Evolutionary conservation across 305 asterid genomes (phyloP), one percentile per base, ranked within the genome.

Genomic region (Fraxinus sp.): DNA sequence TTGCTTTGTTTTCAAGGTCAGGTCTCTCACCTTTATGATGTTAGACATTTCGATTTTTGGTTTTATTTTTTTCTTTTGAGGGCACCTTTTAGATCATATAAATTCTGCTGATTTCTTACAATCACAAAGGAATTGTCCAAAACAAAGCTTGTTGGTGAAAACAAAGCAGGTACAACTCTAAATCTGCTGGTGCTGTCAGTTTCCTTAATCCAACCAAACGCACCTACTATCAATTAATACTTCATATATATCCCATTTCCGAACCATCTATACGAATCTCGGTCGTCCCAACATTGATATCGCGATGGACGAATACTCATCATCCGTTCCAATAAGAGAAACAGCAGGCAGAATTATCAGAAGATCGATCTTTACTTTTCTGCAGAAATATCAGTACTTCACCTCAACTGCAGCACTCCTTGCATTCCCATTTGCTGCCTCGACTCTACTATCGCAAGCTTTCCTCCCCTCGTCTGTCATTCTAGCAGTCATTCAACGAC

Each of bases 361-460:
- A 85, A 88, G 84, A 82, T 91, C 98, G 72, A 84, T 95, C 86
- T 91, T 89, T 74, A 83, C 88, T 35, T 89, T 95, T 87, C 90
- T 95, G 52, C 88, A 92, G 32, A 88, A 89, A 85, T 92, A 87
- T 79, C 94, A 92, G 11, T 85, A 81, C 84, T 86, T 91, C 91
- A 91, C 96, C 84, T 86, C 93, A 0, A 85, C 84, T 72, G 92
- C 97, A 9, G 79, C 93, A 35, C 79, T 92, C 36, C 89, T 94
- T 26, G 91, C 87, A 35, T 82, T 95, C 85, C 98, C 98, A 0
- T 92, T 90, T 70, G 94, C 97, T 30, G 85, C 87, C 81, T 85
- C 92, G 6, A 24, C 79, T 77, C 97, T 94, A 81, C 41, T 91
- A 14, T 78, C 91, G 6, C 97, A 87, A 77, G 33, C 91, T 39